phyloP scores from a whole-genome alignment of 768 basidiomycete species.

The Phlegmacium glaucopus region DNA sequence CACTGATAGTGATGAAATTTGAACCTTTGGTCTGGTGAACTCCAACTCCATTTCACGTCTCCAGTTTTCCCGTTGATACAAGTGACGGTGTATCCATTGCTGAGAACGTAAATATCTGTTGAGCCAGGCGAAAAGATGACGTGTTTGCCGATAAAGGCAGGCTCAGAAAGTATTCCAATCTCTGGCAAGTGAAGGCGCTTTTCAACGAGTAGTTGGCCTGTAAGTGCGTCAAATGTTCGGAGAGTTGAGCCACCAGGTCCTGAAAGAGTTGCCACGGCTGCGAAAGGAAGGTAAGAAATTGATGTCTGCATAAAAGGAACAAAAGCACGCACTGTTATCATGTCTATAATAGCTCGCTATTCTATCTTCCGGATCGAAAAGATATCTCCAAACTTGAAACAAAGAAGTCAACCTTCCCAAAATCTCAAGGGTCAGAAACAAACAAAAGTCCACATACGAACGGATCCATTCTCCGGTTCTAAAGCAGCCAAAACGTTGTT shows the following conservation, averaged over 20 bases:
- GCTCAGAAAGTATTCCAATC: slow-evolving; percentile 45
- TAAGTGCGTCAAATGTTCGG: slow-evolving; percentile 60
- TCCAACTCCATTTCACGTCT: slow-evolving; percentile 66
- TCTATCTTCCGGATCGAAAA: slow-evolving; percentile 66
- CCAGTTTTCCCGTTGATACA: slow-evolving; percentile 51
- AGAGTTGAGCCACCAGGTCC: slow-evolving; percentile 69
- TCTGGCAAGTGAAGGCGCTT: slow-evolving; percentile 49
- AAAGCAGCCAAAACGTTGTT: slow-evolving; percentile 80
- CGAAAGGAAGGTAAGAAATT: slow-evolving; percentile 1
- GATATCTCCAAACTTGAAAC: slow-evolving; percentile 74
- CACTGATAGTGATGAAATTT: slow-evolving; percentile 19
- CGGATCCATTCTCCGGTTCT: slow-evolving; percentile 59
- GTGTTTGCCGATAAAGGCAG: slow-evolving; percentile 52
- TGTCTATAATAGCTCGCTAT: slow-evolving; percentile 62
- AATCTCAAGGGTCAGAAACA: background rate
- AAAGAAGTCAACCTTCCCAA: too few relatives aligned
- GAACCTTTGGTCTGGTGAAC: slow-evolving; percentile 64
- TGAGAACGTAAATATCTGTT: slow-evolving; percentile 46
- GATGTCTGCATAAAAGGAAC: background rate
- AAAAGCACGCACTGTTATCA: slow-evolving; percentile 46
- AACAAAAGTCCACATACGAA: slow-evolving; percentile 48
- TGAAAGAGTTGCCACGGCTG: slow-evolving; percentile 73
- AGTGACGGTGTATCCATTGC: slow-evolving; percentile 57
- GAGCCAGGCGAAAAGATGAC: slow-evolving; percentile 36
- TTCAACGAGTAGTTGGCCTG: slow-evolving; percentile 68